Evolutionary conservation across 2,329 filamentous ascomycete genomes (phyloP).

Genomic region (Cordyceps farinosa): DNA sequence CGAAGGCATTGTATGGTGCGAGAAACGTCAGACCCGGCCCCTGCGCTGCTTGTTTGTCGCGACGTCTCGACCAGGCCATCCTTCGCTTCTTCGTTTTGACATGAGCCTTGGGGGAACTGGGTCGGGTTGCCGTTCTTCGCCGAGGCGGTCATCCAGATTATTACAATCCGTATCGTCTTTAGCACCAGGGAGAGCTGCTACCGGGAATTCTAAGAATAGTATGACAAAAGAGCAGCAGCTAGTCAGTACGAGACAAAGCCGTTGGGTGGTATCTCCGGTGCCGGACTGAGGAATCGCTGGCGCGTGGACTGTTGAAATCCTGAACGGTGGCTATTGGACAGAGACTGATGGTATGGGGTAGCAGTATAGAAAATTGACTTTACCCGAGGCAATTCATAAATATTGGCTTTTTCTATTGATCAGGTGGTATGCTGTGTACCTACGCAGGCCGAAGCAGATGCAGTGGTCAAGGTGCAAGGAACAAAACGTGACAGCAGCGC

Average conservation of each 20-base stretch:
- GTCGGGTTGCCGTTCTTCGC: conserved; percentile 14
- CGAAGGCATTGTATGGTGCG: too few relatives aligned
- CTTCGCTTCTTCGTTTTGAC: conserved; percentile 5
- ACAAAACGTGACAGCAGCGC: conserved; percentile 1
- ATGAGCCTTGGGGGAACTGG: conserved; percentile 8
- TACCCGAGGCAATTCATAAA: neutral
- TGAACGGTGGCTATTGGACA: too few relatives aligned
- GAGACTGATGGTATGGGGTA: too few relatives aligned
- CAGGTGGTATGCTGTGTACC: neutral
- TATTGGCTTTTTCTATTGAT: neutral
- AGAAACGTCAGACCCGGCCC: too few relatives aligned
- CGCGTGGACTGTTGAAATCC: too few relatives aligned
- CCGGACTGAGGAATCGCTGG: neutral
- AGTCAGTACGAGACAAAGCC: neutral
- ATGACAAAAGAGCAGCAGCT: neutral
- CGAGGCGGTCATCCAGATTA: conserved; percentile 2
- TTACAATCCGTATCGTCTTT: conserved; percentile 15
- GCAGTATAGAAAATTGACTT: neutral
- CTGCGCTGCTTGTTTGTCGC: too few relatives aligned
- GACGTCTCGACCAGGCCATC: too few relatives aligned
- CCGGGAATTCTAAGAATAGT: neutral
- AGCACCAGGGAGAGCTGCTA: conserved; percentile 4
- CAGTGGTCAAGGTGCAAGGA: neutral
- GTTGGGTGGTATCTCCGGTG: neutral
- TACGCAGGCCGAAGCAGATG: neutral